Evolutionary conservation across 129 eudicot species (phyloP).

Genomic region (carrot (Daucus carota)): DH1_v3.0 NC_030385.2:33862001-33862500

Average conservation of each 20-base stretch:
- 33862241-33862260: too few species aligned
- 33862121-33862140: background rate
- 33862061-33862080: background rate
- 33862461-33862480: constrained; percentile 79
- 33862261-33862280: too few species aligned
- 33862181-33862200: background rate
- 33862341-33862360: too few species aligned
- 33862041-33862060: background rate
- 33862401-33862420: background rate
- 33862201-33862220: too few species aligned
- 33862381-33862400: too few species aligned
- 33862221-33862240: too few species aligned
- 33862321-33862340: background rate
- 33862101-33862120: background rate
- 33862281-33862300: background rate
- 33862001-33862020: background rate
- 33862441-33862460: background rate
- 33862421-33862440: background rate
- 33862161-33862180: background rate
- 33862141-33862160: background rate
- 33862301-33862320: background rate
- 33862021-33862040: background rate
- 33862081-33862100: background rate
- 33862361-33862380: too few species aligned
- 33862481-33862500: constrained; percentile 94